Evolutionary conservation across 768 basidiomycete genomes (phyloP).

Genomic region (Agrocybe praecox): DNA sequence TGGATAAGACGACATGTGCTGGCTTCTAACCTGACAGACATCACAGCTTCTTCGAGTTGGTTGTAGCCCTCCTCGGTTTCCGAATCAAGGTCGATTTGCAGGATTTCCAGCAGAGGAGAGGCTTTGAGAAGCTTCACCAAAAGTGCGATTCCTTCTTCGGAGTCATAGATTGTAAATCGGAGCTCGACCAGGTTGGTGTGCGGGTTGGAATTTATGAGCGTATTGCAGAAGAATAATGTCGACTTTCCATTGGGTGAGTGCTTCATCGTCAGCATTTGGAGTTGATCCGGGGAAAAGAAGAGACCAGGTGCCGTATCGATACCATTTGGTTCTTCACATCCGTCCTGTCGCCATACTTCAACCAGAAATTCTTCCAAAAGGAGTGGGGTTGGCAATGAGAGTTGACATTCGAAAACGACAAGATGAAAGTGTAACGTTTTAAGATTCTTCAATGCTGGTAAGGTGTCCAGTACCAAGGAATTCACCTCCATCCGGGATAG

Average conservation of each 20-base stretch:
- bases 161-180: neutral
- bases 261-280: neutral
- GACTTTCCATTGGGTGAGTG: neutral
- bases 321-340: neutral
- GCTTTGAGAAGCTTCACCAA: neutral
- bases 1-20: neutral
- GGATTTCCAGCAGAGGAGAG: neutral
- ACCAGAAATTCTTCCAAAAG: neutral
- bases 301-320: neutral
- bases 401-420: neutral
- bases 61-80: neutral
- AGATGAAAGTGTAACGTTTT: neutral
- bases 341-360: neutral
- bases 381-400: neutral
- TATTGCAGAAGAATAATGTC: neutral
- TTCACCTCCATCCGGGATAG: neutral
- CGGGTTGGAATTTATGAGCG: neutral
- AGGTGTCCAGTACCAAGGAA: neutral
- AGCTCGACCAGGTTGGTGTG: neutral
- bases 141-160: neutral
- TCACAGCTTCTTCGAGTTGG: neutral
- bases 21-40: neutral
- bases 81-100: neutral
- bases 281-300: neutral
- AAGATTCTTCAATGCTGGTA: neutral